These are phyloP conservation scores for Globisporangium nagaii DNA, from an alignment of 352 stramenopile genomes.

Conservation along the genomic window DNA sequence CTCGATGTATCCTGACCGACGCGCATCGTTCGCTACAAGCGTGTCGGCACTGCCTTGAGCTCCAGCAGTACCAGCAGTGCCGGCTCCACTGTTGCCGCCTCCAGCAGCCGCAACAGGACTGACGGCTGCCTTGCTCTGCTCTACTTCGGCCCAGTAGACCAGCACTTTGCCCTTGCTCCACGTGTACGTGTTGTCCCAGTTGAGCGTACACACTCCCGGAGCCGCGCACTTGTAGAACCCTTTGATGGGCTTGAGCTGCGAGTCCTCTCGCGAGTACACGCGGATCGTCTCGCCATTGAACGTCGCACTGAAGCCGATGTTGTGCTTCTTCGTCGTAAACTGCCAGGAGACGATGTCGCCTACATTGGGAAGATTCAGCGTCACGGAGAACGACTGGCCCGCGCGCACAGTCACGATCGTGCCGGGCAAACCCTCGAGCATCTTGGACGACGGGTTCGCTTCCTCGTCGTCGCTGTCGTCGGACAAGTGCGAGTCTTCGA, in stretches of 20 bases:
- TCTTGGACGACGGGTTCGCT: constrained; percentile 24
- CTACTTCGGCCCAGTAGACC: constrained; percentile 72
- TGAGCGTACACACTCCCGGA: constrained; percentile 55
- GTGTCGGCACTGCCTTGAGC: background rate
- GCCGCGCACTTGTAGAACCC: constrained; percentile 46
- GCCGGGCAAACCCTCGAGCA: constrained; percentile 47
- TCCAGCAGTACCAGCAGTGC: background rate
- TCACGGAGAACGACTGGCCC: constrained; percentile 69
- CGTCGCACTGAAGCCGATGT: constrained; percentile 74
- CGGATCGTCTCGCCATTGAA: constrained; percentile 56
- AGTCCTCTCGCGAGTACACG: constrained; percentile 65
- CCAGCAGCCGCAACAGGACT: background rate
- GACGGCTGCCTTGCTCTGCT: constrained; percentile 14
- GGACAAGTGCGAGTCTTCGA: constrained; percentile 44
- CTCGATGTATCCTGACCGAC: constrained; percentile 64
- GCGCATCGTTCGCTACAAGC: constrained; percentile 11
- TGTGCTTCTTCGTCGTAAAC: constrained; percentile 77
- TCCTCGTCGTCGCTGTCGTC: constrained; percentile 60
- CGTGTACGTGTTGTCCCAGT: constrained; percentile 83
- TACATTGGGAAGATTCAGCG: constrained; percentile 26
- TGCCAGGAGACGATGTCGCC: constrained; percentile 62
- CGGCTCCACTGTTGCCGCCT: background rate
- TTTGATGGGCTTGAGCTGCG: constrained; percentile 53
- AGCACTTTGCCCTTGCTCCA: constrained; percentile 75
- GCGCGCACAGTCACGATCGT: constrained; percentile 62